phyloP scores from a whole-genome alignment of 768 basidiomycete species.

The Russula griseocarnosa region DNA sequence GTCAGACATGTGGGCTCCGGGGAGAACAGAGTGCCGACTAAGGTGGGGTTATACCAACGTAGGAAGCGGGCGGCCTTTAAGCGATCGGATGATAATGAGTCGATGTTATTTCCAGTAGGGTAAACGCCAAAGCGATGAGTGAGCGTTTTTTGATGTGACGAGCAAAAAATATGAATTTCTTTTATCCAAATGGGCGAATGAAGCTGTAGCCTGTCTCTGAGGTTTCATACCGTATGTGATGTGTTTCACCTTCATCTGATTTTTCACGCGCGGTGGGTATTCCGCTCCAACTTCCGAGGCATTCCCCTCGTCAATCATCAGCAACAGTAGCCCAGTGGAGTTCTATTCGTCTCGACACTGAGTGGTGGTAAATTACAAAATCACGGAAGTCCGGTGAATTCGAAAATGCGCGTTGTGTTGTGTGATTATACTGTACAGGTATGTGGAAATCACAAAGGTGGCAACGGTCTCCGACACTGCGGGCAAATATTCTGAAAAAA shows the following conservation, averaged over 20 bases:
- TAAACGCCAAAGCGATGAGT: not conserved
- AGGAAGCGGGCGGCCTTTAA: not conserved
- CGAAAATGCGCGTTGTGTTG: not conserved
- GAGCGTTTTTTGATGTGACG: not conserved
- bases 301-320: not conserved
- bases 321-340: not conserved
- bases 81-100: not conserved
- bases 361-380: constrained; percentile 12
- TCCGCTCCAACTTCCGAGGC: not conserved
- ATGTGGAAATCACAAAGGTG: constrained; percentile 54
- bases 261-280: not conserved
- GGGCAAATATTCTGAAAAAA: constrained; percentile 76
- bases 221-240: not conserved
- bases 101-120: not conserved
- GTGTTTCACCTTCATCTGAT: not conserved
- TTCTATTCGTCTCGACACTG: constrained; percentile 8
- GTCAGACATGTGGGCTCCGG: not conserved
- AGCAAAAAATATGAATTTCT: not conserved
- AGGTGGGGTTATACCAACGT: not conserved
- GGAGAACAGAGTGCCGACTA: not conserved
- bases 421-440: not conserved
- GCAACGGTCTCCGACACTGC: constrained; percentile 80
- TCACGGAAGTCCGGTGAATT: not conserved
- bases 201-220: not conserved
- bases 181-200: not conserved